phyloP scores from a whole-genome alignment of 2,329 filamentous ascomycete species.

The Stagonosporopsis cucurbitacearum region DNA sequence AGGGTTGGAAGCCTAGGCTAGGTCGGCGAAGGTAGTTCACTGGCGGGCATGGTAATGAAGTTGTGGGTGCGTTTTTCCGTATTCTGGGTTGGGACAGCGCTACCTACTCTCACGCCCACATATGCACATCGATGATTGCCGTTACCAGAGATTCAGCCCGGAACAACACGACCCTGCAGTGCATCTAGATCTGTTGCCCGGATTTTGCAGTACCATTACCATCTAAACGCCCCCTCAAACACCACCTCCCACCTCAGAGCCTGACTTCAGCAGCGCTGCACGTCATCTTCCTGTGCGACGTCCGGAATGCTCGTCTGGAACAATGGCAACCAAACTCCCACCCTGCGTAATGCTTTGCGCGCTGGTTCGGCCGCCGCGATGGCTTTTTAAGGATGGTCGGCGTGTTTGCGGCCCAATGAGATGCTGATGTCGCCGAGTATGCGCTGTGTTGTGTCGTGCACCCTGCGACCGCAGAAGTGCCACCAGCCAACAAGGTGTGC shows the following conservation, averaged over 20 bases:
- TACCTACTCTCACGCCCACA: neutral
- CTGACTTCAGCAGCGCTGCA: slow-evolving; percentile 1
- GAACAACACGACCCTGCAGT: neutral
- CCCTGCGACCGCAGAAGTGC: slow-evolving; percentile 11
- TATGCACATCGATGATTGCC: neutral
- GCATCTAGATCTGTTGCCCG: slow-evolving; percentile 1
- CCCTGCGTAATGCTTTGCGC: slow-evolving; percentile 1
- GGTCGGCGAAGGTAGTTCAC: neutral
- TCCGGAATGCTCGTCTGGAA: slow-evolving; percentile 4
- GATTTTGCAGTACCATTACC: slow-evolving; percentile 4
- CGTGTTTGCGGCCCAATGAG: slow-evolving; percentile 4
- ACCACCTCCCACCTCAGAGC: no score
- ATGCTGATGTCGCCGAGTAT: neutral
- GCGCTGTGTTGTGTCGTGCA: slow-evolving; percentile 8
- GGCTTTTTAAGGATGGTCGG: slow-evolving; percentile 1
- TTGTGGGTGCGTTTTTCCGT: neutral
- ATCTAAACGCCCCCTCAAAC: slow-evolving; percentile 5
- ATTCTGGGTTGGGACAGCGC: neutral
- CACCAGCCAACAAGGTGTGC: slow-evolving; percentile 5
- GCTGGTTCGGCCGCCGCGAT: slow-evolving; percentile 3
- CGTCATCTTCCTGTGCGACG: slow-evolving; percentile 8
- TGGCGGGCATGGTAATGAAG: slow-evolving; percentile 1
- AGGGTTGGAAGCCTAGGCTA: slow-evolving; percentile 1
- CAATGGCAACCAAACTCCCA: slow-evolving; percentile 1
- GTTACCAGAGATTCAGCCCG: neutral